Percentiles rank a stretch among this genome's conserved stretches.
These are phyloP conservation scores for Plasmodium cynomolgi DNA, from an alignment of 169 alveolate species.

Conservation along the genomic window DNA sequence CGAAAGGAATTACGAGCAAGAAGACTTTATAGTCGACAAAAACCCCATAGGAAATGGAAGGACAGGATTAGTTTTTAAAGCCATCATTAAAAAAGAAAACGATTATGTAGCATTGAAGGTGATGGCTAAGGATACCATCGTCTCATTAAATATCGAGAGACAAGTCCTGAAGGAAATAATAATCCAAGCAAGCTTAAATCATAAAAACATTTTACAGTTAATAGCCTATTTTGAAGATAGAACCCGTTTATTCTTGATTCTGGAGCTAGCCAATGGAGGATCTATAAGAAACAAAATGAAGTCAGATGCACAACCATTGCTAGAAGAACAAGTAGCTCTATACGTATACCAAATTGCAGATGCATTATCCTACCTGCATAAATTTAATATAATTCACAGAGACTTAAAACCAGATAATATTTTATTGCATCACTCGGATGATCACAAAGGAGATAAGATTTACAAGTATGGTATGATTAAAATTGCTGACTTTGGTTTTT, in stretches of 20 bases:
- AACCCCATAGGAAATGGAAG: constrained; percentile 74
- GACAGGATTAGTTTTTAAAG: constrained; percentile 69
- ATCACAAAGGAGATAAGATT: not conserved
- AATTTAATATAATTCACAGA: constrained; percentile 84
- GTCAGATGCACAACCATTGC: constrained; percentile 78
- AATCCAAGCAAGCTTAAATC: constrained; percentile 91
- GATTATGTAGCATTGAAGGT: constrained; percentile 53
- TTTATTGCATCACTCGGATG: constrained; percentile 77
- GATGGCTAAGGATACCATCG: constrained; percentile 67
- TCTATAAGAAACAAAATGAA: constrained; percentile 86
- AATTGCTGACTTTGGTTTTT: constrained; percentile 95
- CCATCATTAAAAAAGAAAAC: constrained; percentile 67
- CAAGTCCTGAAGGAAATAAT: constrained; percentile 92
- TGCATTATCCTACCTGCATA: constrained; percentile 86
- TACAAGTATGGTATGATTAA: constrained; percentile 89
- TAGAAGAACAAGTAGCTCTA: constrained; percentile 88
- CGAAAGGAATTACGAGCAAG: constrained; percentile 47
- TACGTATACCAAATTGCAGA: constrained; percentile 86
- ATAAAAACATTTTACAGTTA: constrained; percentile 88
- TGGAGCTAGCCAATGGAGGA: constrained; percentile 94
- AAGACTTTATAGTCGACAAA: constrained; percentile 57
- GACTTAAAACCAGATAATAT: constrained; percentile 90
- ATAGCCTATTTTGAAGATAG: constrained; percentile 94
- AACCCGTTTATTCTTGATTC: constrained; percentile 90
- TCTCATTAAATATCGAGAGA: constrained; percentile 47